Evolutionary conservation across 768 basidiomycete species (phyloP), one percentile per base, ranked within the genome.

Genomic region (Tylopilus plumbeoviolaceoides): DNA sequence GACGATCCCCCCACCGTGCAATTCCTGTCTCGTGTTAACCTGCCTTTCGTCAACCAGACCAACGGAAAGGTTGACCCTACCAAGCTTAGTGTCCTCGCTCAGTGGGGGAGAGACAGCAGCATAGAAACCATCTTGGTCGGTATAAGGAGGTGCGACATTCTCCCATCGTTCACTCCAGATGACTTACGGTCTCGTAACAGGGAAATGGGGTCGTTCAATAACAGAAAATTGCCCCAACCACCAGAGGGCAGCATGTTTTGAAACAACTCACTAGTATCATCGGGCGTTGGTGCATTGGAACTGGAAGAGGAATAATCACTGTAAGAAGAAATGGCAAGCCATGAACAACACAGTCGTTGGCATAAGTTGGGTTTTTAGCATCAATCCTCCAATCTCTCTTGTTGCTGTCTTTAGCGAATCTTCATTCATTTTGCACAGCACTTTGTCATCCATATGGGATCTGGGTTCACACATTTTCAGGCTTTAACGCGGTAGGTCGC

Each of bases 171-270:
- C 45, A 18, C 44, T 44, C 55, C 40, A 45, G 23, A 18, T 44
- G 27, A 23, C 46, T 59, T 31, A 62, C 48, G 5, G 44, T 46
- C 38, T 51, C 43, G 0, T 56, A 14, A 10, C 60, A 98, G 95
- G 74, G 94, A 97, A 70, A 98, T 99, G 97, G 93, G 87, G 3
- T 82, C 89, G 44, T 84, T 89, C 64, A 81, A 81, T 56, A 99
- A 98, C 70, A 77, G 93, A 60, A 98, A 98, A 74, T 79, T 95
- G 35, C 90, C 93, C 31, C 97, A 99, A 72, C 97, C 97, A 3
- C 82, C 87, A 17, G 97, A 99, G 67, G 93, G 93, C 57, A 84
- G 78, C 55, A 80, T 65, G 42, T 91, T 90, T 72, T 86, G 64
- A 64, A 47, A 33, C 31, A 31, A 47, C 30, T 40, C 27, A 44